Conservation (phyloP, 805 yeast species). For the Middelhovenomyces tepae region DNA sequence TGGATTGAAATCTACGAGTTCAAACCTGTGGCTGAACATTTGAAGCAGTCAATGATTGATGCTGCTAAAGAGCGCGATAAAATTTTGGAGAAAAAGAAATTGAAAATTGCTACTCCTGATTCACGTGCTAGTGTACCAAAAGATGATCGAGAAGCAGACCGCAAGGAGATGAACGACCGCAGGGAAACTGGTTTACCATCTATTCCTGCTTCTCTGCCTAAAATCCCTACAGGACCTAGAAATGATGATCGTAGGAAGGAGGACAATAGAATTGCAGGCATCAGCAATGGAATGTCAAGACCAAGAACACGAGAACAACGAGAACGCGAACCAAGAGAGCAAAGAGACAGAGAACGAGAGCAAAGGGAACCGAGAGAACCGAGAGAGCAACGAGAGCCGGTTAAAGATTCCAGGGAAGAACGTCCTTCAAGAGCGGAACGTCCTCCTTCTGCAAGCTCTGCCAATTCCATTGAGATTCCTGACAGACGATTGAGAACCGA, state of each 20-base stretch:
- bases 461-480: too few species aligned
- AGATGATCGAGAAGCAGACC: background rate
- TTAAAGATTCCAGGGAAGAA: too few species aligned
- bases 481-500: too few species aligned
- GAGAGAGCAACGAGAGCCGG: too few species aligned
- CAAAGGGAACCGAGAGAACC: too few species aligned
- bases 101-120: background rate
- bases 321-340: too few species aligned
- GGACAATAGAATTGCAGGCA: too few species aligned
- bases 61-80: slow-evolving; percentile 19
- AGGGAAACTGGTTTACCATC: background rate
- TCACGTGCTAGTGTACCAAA: background rate
- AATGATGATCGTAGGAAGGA: background rate
- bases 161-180: background rate
- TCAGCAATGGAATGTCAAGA: too few species aligned
- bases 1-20: slow-evolving; percentile 24
- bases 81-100: background rate
- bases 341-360: too few species aligned
- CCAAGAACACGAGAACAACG: too few species aligned
- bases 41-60: slow-evolving; percentile 19
- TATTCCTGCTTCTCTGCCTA: slow-evolving; percentile 3
- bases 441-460: too few species aligned
- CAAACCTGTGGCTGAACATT: slow-evolving; percentile 17
- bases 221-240: slow-evolving; percentile 3
- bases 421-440: too few species aligned